Conservation (phyloP, 306 rosid species). For the Prunus padus region DNA sequence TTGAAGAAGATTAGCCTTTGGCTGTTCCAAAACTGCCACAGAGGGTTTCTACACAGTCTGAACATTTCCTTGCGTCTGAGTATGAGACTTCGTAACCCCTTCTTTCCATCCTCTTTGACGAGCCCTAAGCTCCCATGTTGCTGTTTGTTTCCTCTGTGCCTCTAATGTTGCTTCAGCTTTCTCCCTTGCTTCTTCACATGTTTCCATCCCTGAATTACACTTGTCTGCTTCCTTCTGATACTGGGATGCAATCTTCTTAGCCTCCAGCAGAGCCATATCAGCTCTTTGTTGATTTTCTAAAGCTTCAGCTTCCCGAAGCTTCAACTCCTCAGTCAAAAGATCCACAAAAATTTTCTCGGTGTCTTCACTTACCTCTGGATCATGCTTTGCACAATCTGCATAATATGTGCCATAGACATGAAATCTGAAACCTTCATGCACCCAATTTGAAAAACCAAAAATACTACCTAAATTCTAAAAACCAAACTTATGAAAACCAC, state of each 20-base stretch:
- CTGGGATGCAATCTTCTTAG: conserved; percentile 93
- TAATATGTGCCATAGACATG: conserved; percentile 11
- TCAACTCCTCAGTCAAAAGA: conserved; percentile 84
- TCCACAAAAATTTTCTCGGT: conserved; percentile 86
- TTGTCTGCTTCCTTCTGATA: conserved; percentile 98
- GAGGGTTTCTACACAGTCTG: conserved; percentile 49
- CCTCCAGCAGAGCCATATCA: conserved; percentile 93
- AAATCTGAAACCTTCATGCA: not conserved
- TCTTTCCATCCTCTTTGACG: conserved; percentile 98
- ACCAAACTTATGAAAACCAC: not conserved
- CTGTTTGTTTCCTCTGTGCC: conserved; percentile 69
- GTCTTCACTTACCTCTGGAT: conserved; percentile 81
- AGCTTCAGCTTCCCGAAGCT: conserved; percentile 73
- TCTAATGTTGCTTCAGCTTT: conserved; percentile 67
- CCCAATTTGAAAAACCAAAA: not conserved
- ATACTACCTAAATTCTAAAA: not conserved
- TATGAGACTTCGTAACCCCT: conserved; percentile 55
- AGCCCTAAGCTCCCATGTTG: conserved; percentile 90
- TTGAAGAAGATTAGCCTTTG: conserved; percentile 26
- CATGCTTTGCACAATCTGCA: conserved; percentile 92
- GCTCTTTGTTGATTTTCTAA: conserved; percentile 69
- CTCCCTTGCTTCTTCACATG: conserved; percentile 96
- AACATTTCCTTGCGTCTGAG: conserved; percentile 57
- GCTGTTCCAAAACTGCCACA: conserved; percentile 22
- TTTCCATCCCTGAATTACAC: conserved; percentile 98